phyloP scores from a whole-genome alignment of 768 basidiomycete genomes.

The Phaffia australis region DNA sequence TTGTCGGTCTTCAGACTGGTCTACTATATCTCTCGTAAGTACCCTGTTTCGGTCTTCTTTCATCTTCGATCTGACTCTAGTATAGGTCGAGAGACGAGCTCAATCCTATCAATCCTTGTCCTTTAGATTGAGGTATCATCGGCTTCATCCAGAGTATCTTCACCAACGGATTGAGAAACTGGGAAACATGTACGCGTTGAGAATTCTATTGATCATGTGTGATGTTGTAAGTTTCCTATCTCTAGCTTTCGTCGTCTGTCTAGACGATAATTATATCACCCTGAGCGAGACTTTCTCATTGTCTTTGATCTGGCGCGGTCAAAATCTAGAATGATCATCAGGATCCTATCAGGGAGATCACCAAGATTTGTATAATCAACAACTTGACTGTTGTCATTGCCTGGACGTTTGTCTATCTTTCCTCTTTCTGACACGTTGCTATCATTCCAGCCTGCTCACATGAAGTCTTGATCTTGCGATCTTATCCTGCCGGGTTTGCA shows the following conservation, averaged over 20 bases:
- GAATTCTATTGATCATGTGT: constrained; percentile 77
- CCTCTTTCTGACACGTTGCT: background rate
- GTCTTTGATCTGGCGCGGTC: constrained; percentile 3
- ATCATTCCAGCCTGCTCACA: background rate
- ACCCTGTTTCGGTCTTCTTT: background rate
- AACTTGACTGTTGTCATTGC: constrained; percentile 83
- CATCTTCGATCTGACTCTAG: background rate
- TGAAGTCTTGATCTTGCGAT: background rate
- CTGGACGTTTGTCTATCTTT: constrained; percentile 56
- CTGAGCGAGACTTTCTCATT: background rate
- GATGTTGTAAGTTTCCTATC: constrained; percentile 59
- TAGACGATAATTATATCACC: background rate
- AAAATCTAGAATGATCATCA: constrained; percentile 67
- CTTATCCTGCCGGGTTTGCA: background rate
- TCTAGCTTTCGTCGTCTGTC: background rate
- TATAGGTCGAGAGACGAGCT: background rate
- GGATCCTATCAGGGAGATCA: constrained; percentile 81
- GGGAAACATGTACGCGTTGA: constrained; percentile 64
- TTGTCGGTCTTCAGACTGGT: constrained; percentile 87
- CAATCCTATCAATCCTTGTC: constrained; percentile 10
- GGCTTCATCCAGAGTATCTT: constrained; percentile 94
- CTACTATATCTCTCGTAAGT: constrained; percentile 77
- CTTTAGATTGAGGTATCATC: constrained; percentile 76
- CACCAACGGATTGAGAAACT: constrained; percentile 81
- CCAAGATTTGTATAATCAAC: constrained; percentile 86